These are phyloP conservation scores for Dittrichia graveolens DNA, from an alignment of 129 eudicot genomes.

Conservation along the genomic window DNA sequence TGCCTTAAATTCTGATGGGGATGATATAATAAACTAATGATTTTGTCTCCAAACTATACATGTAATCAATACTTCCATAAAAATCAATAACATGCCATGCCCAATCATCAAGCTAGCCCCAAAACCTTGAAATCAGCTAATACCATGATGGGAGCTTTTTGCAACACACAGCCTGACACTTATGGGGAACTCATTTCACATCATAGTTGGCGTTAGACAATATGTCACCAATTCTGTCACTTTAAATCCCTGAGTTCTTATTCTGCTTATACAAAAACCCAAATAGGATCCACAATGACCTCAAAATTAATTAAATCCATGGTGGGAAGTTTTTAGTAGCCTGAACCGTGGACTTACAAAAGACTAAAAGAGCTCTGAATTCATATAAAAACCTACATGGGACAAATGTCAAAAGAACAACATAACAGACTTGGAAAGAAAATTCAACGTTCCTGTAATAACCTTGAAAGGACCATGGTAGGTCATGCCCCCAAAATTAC, in stretches of 20 bases:
- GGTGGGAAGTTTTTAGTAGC: neutral
- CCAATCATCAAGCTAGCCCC: neutral
- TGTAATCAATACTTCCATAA: neutral
- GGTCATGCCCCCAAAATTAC: no score
- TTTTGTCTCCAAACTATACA: neutral
- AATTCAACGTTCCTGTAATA: neutral
- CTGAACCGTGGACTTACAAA: neutral
- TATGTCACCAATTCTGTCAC: no score
- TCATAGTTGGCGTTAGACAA: no score
- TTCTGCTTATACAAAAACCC: no score
- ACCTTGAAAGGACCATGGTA: neutral
- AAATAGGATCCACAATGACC: neutral
- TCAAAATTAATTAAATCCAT: constrained; percentile 3
- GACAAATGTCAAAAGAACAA: neutral
- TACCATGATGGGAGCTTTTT: no score
- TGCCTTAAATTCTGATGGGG: neutral
- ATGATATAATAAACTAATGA: neutral
- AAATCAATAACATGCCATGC: no score
- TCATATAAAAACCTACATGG: neutral
- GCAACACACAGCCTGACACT: no score
- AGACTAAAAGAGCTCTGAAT: neutral
- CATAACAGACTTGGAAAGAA: neutral
- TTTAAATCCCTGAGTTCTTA: no score
- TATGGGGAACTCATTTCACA: no score
- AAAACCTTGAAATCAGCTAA: no score